phyloP scores from a whole-genome alignment of 2,329 filamentous ascomycete species.

The Fusarium camptoceras region DNA sequence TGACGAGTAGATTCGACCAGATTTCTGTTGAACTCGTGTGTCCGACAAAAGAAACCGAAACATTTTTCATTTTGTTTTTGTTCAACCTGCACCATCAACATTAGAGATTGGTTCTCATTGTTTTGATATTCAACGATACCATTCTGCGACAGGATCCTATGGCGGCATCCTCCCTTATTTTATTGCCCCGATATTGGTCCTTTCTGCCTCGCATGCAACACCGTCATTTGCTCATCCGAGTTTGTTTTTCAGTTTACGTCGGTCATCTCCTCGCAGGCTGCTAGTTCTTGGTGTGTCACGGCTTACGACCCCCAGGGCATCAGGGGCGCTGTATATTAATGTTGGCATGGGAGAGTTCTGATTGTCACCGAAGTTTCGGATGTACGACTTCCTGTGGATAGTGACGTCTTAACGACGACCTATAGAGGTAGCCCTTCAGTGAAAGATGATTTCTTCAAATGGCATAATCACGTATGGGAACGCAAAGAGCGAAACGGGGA shows the following conservation, averaged over 20 bases:
- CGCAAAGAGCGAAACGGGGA: constrained; percentile 16
- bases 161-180: constrained; percentile 26
- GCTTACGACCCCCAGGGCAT: neutral
- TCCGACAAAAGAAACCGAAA: constrained; percentile 11
- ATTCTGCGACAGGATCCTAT: constrained; percentile 46
- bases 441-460: constrained; percentile 4
- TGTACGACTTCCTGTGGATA: neutral
- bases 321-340: constrained; percentile 39
- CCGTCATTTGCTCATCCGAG: constrained; percentile 4
- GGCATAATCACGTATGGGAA: constrained; percentile 29
- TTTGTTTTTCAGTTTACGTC: constrained; percentile 11
- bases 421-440: constrained; percentile 1
- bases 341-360: constrained; percentile 6
- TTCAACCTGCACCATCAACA: constrained; percentile 21
- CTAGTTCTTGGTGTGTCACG: constrained; percentile 1
- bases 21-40: neutral
- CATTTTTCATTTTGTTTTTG: constrained; percentile 24
- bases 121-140: constrained; percentile 48
- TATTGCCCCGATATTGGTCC: constrained; percentile 9
- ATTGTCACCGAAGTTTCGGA: constrained; percentile 1
- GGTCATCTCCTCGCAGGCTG: constrained; percentile 7
- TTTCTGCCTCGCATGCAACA: constrained; percentile 9
- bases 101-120: constrained; percentile 35
- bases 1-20: constrained; percentile 43
- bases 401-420: constrained; percentile 1